These are phyloP conservation scores for Lasiosphaeriaceae sp. DNA, from an alignment of 495 filamentous ascomycete species.

Conservation along the genomic window DNA sequence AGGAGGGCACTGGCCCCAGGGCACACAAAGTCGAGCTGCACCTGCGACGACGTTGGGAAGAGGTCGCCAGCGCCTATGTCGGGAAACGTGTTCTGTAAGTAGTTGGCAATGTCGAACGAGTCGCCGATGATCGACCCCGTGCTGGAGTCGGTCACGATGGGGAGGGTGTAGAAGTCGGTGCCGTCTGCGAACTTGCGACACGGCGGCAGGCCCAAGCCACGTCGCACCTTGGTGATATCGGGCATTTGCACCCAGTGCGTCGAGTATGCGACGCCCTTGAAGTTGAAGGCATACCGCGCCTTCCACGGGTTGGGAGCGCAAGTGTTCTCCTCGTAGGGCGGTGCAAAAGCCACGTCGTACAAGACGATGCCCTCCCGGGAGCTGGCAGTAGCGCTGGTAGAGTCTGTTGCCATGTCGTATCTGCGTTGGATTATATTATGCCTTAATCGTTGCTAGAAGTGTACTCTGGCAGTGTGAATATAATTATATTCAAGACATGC, in stretches of 20 bases:
- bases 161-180: slow-evolving; percentile 55
- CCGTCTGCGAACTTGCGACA: slow-evolving; percentile 55
- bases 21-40: slow-evolving; percentile 13
- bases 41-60: slow-evolving; percentile 32
- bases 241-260: slow-evolving; percentile 50
- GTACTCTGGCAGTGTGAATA: too few relatives aligned
- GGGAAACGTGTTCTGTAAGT: slow-evolving; percentile 51
- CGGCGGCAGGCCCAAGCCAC: slow-evolving; percentile 38
- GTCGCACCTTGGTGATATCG: slow-evolving; percentile 46
- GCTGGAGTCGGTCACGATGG: slow-evolving; percentile 48
- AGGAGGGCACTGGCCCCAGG: slow-evolving; percentile 20
- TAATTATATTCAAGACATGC: too few relatives aligned
- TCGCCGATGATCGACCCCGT: slow-evolving; percentile 48
- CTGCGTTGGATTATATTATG: too few relatives aligned
- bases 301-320: slow-evolving; percentile 60
- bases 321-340: slow-evolving; percentile 29
- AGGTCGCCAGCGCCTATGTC: slow-evolving; percentile 33
- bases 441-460: too few relatives aligned
- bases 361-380: too few relatives aligned
- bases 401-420: too few relatives aligned
- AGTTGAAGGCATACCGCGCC: slow-evolving; percentile 55
- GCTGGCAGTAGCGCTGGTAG: too few relatives aligned
- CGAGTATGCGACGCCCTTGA: slow-evolving; percentile 49
- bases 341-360: slow-evolving; percentile 54
- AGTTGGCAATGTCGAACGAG: slow-evolving; percentile 59